Conservation (phyloP, 73 alveolate genomes). For the Loxodes magnus region DNA sequence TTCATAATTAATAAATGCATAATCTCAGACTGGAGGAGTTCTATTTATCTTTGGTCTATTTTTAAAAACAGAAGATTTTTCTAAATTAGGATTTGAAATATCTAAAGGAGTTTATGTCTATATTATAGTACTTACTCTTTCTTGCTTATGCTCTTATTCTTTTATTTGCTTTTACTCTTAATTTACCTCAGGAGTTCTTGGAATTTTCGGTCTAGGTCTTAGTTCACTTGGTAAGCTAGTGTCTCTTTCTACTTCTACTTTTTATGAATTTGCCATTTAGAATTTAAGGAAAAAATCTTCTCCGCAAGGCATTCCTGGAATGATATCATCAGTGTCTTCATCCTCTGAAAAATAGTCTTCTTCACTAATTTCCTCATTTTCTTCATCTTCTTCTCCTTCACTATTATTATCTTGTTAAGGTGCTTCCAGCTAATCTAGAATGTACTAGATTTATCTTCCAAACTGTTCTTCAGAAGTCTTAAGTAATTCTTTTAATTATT, state of each 20-base stretch:
- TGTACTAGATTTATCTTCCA: constrained; percentile 62
- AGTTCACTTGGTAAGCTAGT: constrained; percentile 48
- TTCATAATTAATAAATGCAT: too few relatives aligned
- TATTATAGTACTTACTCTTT: too few relatives aligned
- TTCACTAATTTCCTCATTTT: constrained; percentile 49
- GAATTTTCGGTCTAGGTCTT: constrained; percentile 57
- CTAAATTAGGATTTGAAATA: too few relatives aligned
- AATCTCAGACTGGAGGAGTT: too few relatives aligned
- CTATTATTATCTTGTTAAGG: constrained; percentile 43
- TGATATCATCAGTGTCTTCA: constrained; percentile 61
- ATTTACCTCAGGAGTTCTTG: constrained; percentile 55
- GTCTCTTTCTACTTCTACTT: constrained; percentile 9
- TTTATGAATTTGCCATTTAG: constrained; percentile 19
- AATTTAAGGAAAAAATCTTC: constrained; percentile 59
- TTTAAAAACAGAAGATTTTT: too few relatives aligned
- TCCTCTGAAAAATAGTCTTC: constrained; percentile 74
- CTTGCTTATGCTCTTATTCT: constrained; percentile 6
- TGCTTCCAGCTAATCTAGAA: constrained; percentile 54
- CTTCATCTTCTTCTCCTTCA: constrained; percentile 64
- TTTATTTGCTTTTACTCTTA: constrained; percentile 22
- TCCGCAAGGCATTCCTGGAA: constrained; percentile 40
- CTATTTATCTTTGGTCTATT: too few relatives aligned
- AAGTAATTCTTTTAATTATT: constrained; percentile 41
- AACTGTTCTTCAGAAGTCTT: constrained; percentile 62
- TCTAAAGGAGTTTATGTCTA: too few relatives aligned